A percentile compares a stretch with the other conserved stretches of the same genome.
Evolutionary conservation across 441 rosid species (phyloP).

Genomic region (Omphalea diandra): DNA sequence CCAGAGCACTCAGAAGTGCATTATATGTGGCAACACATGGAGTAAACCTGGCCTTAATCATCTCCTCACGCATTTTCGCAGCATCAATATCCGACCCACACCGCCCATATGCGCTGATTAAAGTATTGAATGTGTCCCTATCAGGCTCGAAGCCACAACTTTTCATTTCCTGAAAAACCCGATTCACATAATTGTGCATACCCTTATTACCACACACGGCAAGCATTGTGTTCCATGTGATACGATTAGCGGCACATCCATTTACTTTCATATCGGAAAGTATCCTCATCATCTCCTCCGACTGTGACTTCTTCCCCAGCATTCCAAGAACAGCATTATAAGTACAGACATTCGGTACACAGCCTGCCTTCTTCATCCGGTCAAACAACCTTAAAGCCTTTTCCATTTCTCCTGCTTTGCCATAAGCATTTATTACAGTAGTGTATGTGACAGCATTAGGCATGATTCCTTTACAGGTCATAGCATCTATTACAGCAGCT

Average conservation of each 20-base stretch:
- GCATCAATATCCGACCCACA: constrained; percentile 70
- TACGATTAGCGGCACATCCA: constrained; percentile 77
- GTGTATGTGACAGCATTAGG: constrained; percentile 86
- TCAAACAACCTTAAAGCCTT: constrained; percentile 62
- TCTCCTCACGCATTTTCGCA: constrained; percentile 63
- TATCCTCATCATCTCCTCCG: constrained; percentile 69
- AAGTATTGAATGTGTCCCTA: constrained; percentile 81
- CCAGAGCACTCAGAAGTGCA: constrained; percentile 82
- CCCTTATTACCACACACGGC: constrained; percentile 69
- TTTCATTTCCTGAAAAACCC: constrained; percentile 73
- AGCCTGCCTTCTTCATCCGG: constrained; percentile 69
- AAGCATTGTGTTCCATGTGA: constrained; percentile 94
- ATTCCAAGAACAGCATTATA: constrained; percentile 78
- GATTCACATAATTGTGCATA: constrained; percentile 61
- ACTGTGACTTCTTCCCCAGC: constrained; percentile 71
- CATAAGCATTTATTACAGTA: constrained; percentile 79
- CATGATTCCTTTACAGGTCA: constrained; percentile 62
- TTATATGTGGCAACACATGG: constrained; percentile 80
- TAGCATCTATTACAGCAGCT: constrained; percentile 63
- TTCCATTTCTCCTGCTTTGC: constrained; percentile 70
- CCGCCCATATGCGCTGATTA: constrained; percentile 76
- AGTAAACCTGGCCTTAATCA: constrained; percentile 71
- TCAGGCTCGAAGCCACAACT: constrained; percentile 88
- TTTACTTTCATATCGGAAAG: constrained; percentile 68
- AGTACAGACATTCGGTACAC: constrained; percentile 76